phyloP scores from a whole-genome alignment of 345 rosid species.

The Schrenkiella parvula region DNA sequence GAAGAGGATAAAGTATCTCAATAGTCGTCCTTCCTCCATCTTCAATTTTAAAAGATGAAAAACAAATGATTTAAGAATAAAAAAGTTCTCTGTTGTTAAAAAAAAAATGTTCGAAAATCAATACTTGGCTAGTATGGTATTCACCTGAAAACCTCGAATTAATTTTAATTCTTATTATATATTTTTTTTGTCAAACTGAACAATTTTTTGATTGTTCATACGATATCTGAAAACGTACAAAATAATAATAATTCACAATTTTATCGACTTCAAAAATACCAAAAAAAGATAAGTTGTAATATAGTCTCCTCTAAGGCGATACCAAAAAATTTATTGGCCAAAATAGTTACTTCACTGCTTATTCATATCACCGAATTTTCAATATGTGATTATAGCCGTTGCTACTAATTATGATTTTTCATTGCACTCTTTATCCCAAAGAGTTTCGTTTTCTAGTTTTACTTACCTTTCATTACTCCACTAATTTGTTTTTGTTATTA shows the following conservation, averaged over 20 bases:
- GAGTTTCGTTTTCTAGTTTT: not conserved
- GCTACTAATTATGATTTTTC: not conserved
- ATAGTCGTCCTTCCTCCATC: conserved; percentile 10
- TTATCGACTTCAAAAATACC: not conserved
- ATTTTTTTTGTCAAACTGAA: not conserved
- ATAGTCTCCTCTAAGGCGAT: no score
- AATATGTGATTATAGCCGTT: not conserved
- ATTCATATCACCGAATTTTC: not conserved
- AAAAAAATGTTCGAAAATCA: not conserved
- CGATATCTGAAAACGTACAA: not conserved
- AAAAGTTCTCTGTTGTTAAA: not conserved
- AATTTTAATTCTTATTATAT: not conserved
- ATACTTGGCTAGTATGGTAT: not conserved
- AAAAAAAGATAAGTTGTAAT: no score
- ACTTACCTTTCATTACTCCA: not conserved
- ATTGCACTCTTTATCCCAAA: no score
- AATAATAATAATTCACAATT: not conserved
- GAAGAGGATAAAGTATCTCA: not conserved
- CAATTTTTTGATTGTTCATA: not conserved
- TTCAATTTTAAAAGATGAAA: conserved; percentile 16
- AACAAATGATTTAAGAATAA: not conserved
- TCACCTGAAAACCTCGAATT: not conserved
- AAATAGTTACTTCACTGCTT: not conserved
- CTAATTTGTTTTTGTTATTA: not conserved
- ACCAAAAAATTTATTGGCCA: not conserved